Base-by-base conservation (phyloP, 2,329 filamentous ascomycete genomes). In the Plectosphaerella sp. region DNA sequence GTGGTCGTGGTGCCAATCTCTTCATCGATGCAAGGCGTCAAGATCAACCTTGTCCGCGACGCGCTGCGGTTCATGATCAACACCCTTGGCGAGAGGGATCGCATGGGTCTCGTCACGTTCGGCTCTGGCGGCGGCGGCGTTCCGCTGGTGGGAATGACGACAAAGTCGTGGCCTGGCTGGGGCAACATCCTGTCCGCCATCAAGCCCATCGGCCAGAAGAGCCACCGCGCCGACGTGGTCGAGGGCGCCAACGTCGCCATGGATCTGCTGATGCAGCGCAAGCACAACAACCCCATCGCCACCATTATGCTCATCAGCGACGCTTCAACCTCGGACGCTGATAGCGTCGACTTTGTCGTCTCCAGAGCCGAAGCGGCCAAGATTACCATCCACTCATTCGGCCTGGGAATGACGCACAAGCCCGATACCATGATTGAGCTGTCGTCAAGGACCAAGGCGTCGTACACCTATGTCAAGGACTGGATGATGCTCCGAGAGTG, bases 401-500 rank as follows among this genome's bases (percentile, higher is more conserved):
- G 94, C 35, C 80, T 99, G 16, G 94, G 94, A 49, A 85, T 97
- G 76, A 97, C 93, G 1, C 94, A 99, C 72, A 97, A 97, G 72
- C 94, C 94, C 5, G 94, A 99, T 66, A 97, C 92, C 1, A 96
- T 99, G 91, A 96, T 99, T 57, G 93, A 97, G 71, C 76, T 99
- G 12, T 97, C 94, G 1, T 94, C 89, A 7, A 83, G 91, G 55
- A 99, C 94, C 4, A 99, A 97, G 73, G 94, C 92, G 5, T 95
- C 91, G 1, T 99, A 97, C 65, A 95, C 91, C 1, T 99, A 97
- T 63, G 92, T 99, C 60, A 99, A 97, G 72, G 94, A 99, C 69
- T 99, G 94, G 94, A 97, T 97, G 93, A 99, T 97, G 93, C 80
- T 99, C 36, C 87, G 94, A 25, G 94, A 99, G 69, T 97, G 94